Base-by-base conservation (phyloP, 2,329 filamentous ascomycete species). In the Eutypa lata region DNA sequence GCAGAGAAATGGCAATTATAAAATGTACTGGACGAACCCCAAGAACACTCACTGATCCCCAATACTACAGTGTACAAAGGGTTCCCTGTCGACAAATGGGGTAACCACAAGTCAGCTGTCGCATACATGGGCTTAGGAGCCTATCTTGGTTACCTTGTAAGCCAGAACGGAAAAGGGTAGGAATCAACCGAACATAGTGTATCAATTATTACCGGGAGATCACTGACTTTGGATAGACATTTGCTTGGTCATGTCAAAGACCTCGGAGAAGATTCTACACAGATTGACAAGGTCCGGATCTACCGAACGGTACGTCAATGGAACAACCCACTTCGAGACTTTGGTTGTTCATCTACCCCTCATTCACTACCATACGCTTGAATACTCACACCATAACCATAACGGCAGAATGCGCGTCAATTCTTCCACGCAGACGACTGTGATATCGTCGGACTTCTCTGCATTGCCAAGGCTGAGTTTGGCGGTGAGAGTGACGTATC, bases 111-210 rank as follows among this genome's bases (percentile, higher is more conserved):
- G 74, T 89, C 84, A 11, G 90, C 90, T 7, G 85, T 91, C 11
- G 90, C 88, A n/a, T 96, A 95, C 73, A 92, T 96, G 87, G 91
- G 91, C 3, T 79, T 96, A 2, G 87, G 89, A 40, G 90, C 89
- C 5, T 87, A 96, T 69, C 79, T 96, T 10, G 91, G 91, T 53
- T 94, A 95, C 75, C 93, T 94, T 58, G 84, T 96, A 40, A 89
- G 84, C 22, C 91, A 96, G 66, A 96, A 96, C 73, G 86, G 87
- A 18, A 83, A 43, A 13, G 38, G 38, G 38, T 43, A 43, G 21
- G 38, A 6, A 22, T 43, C 3, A 5, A 21, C 16, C 21, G 38
- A 22, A 21, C 35, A 18, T 19, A n/a, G 38, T 43, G 8, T 19
- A n/a, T 8, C 7, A 11, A n/a, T n/a, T 19, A 19, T 19, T 11